Evolutionary conservation across 805 yeast species (phyloP).

Genomic region (Sugiyamaella marilandica): DNA sequence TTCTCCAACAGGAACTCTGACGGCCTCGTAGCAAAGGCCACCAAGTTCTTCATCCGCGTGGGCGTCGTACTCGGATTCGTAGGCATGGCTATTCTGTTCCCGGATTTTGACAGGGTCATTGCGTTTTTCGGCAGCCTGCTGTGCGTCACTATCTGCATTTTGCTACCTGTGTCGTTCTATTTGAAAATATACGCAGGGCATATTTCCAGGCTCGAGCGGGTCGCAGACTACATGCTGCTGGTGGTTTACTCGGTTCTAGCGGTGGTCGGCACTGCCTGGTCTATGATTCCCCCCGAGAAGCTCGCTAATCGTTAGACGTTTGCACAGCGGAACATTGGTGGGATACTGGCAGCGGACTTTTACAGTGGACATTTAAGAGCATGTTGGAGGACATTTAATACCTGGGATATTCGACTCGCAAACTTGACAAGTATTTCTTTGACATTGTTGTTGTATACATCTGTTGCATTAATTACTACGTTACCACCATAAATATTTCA

Average conservation of each 20-base stretch:
- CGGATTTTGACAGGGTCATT: slow-evolving; percentile 76
- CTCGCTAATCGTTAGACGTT: neutral
- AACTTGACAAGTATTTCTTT: neutral
- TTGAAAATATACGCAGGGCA: slow-evolving; percentile 47
- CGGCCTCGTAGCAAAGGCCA: slow-evolving; percentile 2
- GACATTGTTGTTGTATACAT: neutral
- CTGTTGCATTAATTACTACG: neutral
- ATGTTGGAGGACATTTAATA: too few species aligned
- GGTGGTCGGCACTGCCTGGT: slow-evolving; percentile 47
- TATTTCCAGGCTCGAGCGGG: slow-evolving; percentile 38
- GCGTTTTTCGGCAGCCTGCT: slow-evolving; percentile 78
- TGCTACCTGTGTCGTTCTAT: slow-evolving; percentile 73
- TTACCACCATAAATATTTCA: neutral
- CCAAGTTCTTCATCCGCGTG: slow-evolving; percentile 34
- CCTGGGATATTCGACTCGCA: too few species aligned
- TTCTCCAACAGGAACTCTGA: neutral
- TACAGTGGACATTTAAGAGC: too few species aligned
- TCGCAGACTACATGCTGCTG: slow-evolving; percentile 42
- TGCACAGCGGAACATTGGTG: too few species aligned
- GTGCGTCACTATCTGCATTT: slow-evolving; percentile 73
- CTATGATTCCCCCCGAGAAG: slow-evolving; percentile 6
- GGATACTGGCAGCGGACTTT: too few species aligned
- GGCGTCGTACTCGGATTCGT: slow-evolving; percentile 56
- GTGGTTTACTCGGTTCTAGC: slow-evolving; percentile 46
- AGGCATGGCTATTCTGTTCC: slow-evolving; percentile 56